Percentiles rank a stretch among this genome's conserved stretches.
These are phyloP conservation scores for Cryptococcus sp. DNA, from an alignment of 1,284 basidiomycete genomes.

Conservation along the genomic window DNA sequence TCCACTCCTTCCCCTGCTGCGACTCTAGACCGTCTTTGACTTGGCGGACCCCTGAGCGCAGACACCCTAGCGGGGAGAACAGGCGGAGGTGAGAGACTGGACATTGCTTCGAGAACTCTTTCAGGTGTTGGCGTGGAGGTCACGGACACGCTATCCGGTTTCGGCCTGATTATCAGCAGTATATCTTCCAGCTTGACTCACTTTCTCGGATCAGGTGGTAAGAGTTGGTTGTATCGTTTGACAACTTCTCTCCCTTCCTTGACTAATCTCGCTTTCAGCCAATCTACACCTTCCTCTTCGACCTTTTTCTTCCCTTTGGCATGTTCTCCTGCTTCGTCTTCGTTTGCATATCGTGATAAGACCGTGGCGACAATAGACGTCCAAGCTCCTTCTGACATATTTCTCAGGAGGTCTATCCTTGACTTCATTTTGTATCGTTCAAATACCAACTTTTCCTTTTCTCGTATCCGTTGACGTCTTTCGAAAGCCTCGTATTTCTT, in stretches of 20 bases:
- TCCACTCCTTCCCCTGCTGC: too few relatives aligned
- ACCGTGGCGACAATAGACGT: conserved; percentile 22
- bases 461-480: conserved; percentile 73
- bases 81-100: background rate
- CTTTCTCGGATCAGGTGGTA: conserved; percentile 30
- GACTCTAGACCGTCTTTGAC: too few relatives aligned
- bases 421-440: conserved; percentile 87
- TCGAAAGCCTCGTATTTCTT: conserved; percentile 80
- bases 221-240: conserved; percentile 33
- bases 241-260: conserved; percentile 41
- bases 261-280: conserved; percentile 36
- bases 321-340: background rate
- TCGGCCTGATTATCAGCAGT: background rate
- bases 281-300: conserved; percentile 27
- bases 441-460: conserved; percentile 83
- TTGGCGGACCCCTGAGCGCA: too few relatives aligned
- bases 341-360: conserved; percentile 8
- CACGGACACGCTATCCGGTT: background rate
- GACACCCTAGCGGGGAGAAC: too few relatives aligned
- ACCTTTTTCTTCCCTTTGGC: conserved; percentile 31
- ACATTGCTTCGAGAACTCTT: background rate
- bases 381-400: conserved; percentile 30
- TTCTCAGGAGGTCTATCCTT: conserved; percentile 74
- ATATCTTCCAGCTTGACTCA: conserved; percentile 10
- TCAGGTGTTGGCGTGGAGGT: conserved; percentile 11